A percentile compares a stretch with the other conserved stretches of the same genome.
Evolutionary conservation across 2,329 filamentous ascomycete species (phyloP).

Genomic region (Leptographium wingfieldii): DNA sequence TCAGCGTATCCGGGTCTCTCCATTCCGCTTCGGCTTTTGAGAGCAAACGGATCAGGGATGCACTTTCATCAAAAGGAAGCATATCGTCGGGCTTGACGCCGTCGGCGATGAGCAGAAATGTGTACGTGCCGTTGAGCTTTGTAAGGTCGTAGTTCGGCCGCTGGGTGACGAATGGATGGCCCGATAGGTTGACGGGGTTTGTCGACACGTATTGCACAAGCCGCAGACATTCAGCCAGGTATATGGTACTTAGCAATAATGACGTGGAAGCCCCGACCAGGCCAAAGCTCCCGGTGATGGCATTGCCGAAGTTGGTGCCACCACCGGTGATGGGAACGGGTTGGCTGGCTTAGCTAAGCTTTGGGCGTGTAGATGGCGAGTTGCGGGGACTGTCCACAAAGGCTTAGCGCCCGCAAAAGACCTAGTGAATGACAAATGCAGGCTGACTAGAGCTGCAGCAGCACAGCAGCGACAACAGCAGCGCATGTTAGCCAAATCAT

Average conservation of each 20-base stretch:
- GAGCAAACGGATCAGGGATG: not conserved
- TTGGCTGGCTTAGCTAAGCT: slow-evolving; percentile 27
- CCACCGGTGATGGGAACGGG: slow-evolving; percentile 20
- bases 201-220: slow-evolving; percentile 6
- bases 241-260: not conserved
- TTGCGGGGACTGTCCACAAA: not conserved
- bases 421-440: too few species aligned
- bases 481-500: not conserved
- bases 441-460: too few species aligned
- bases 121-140: slow-evolving; percentile 12
- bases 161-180: slow-evolving; percentile 12
- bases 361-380: slow-evolving; percentile 16
- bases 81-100: slow-evolving; percentile 5
- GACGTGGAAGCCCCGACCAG: slow-evolving; percentile 1
- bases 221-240: not conserved
- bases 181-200: slow-evolving; percentile 8
- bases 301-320: slow-evolving; percentile 8
- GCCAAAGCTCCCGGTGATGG: slow-evolving; percentile 7
- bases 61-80: slow-evolving; percentile 5
- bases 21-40: too few species aligned
- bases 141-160: slow-evolving; percentile 12
- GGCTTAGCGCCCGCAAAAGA: not conserved
- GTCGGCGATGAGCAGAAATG: slow-evolving; percentile 13
- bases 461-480: too few species aligned
- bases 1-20: not conserved